These are phyloP conservation scores for Chytriomyces sp. DNA, from an alignment of 192 early-diverging fungal genomes.

Conservation along the genomic window DNA sequence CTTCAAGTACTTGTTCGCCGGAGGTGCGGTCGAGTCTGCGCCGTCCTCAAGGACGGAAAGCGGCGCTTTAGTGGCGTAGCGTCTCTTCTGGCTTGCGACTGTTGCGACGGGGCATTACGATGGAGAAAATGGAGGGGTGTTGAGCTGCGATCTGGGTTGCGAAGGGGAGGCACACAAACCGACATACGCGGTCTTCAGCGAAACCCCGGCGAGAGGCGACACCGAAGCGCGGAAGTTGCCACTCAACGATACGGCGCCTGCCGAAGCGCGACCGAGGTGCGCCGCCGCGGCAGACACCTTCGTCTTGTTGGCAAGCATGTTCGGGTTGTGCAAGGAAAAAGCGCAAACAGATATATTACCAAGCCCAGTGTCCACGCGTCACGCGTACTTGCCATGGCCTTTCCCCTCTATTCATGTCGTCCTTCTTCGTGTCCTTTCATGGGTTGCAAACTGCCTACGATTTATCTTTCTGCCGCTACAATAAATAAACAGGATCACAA, in stretches of 20 bases:
- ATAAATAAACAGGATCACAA: too few relatives aligned
- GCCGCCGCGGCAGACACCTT: background rate
- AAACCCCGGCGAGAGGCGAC: background rate
- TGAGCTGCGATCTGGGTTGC: too few relatives aligned
- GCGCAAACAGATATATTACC: too few relatives aligned
- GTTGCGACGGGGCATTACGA: constrained; percentile 4
- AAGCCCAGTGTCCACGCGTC: too few relatives aligned
- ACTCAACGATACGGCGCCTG: background rate
- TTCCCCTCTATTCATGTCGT: too few relatives aligned
- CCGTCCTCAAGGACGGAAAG: constrained; percentile 20
- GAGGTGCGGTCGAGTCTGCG: constrained; percentile 31
- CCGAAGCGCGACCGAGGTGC: background rate
- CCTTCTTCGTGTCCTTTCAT: too few relatives aligned
- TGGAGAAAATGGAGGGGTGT: too few relatives aligned
- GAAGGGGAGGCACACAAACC: too few relatives aligned
- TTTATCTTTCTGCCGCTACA: too few relatives aligned
- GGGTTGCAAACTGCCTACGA: too few relatives aligned
- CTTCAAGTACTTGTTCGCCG: constrained; percentile 42
- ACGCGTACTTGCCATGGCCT: too few relatives aligned
- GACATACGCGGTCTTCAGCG: background rate
- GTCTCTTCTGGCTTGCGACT: constrained; percentile 34
- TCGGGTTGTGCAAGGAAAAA: background rate
- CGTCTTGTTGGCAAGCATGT: background rate
- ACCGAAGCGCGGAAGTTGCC: background rate
- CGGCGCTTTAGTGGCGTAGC: constrained; percentile 37